Evolutionary conservation across 768 basidiomycete genomes (phyloP).

Genomic region (Fomitopsis serialis): DNA sequence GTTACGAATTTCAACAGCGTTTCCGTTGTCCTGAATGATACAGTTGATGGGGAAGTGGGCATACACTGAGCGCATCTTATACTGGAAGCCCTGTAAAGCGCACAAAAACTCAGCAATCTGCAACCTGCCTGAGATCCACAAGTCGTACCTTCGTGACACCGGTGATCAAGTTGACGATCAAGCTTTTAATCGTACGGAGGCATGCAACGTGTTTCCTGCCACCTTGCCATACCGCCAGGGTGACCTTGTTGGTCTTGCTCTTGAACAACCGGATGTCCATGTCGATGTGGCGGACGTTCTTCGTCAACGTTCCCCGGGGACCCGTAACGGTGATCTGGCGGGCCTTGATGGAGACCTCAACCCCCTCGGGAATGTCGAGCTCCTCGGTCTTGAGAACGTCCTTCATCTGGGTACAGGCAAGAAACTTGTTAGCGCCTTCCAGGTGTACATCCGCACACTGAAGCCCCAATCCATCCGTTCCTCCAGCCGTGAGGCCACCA

Average conservation of each 20-base stretch:
- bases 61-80: constrained; percentile 99
- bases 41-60: constrained; percentile 99
- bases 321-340: constrained; percentile 89
- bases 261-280: constrained; percentile 89
- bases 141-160: constrained; percentile 85
- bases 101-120: background rate
- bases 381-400: constrained; percentile 93
- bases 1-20: constrained; percentile 84
- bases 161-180: constrained; percentile 96
- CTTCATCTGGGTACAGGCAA: constrained; percentile 59
- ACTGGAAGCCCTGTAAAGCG: constrained; percentile 83
- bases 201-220: constrained; percentile 98
- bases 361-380: constrained; percentile 80
- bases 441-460: constrained; percentile 25
- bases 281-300: constrained; percentile 88
- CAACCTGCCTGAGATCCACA: background rate
- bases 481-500: background rate
- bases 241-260: constrained; percentile 75
- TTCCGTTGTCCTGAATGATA: constrained; percentile 78
- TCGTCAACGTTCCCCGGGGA: constrained; percentile 87
- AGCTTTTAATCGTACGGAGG: constrained; percentile 89
- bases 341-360: constrained; percentile 85
- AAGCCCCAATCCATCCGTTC: constrained; percentile 35
- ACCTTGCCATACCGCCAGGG: constrained; percentile 96
- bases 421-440: constrained; percentile 17